Evolutionary conservation across 1,284 basidiomycete species (phyloP), one percentile per base, ranked within the genome.

Genomic region (Gomphus bonarii): DNA sequence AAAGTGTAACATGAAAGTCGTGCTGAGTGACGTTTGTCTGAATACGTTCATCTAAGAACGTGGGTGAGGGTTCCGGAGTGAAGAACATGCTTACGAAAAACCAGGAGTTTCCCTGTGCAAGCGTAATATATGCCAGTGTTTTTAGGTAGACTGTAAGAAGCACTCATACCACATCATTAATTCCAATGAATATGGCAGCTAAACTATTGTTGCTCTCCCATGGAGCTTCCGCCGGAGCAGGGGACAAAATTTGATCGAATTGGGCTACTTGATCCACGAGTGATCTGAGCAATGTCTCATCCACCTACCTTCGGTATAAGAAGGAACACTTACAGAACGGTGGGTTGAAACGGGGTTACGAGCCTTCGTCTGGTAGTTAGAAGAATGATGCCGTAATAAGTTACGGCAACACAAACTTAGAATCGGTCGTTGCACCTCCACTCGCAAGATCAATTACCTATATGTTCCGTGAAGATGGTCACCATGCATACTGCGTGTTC

Each of bases 171-270:
- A 82, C 74, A 61, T 81, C 81, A 58, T 83, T 83, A 58, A 84
- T 84, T 5, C 82, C 82, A 61, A 85, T 82, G 79, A 81, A 85
- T 54, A 83, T 64, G 3, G 78, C 76, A 64, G 84, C 84, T 1
- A 84, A 68, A 31, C 79, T 75, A 63, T 83, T 76, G 1, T 73
- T 69, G 61, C 77, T 75, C 44, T 71, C 65, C 82, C 82, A 85
- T 40, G 70, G 61, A 1, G 78, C 81, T 16, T 73, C 76, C 9
- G 63, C 59, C 1, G 81, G 82, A 59, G 76, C 78, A 1, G 75
- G 62, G 0, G 79, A 75, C 1, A 83, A 68, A 57, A 79, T 71
- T 12, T 72, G 48, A 52, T 78, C 73, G 68, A 84, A 85, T 61
- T 78, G 75, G 18, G 72, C 66, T 4, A 84, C 81, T 65, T 85